Evolutionary conservation across 306 rosid genomes (phyloP), one percentile per base, ranked within the genome.

Genomic region (Prunus campanulata): DNA sequence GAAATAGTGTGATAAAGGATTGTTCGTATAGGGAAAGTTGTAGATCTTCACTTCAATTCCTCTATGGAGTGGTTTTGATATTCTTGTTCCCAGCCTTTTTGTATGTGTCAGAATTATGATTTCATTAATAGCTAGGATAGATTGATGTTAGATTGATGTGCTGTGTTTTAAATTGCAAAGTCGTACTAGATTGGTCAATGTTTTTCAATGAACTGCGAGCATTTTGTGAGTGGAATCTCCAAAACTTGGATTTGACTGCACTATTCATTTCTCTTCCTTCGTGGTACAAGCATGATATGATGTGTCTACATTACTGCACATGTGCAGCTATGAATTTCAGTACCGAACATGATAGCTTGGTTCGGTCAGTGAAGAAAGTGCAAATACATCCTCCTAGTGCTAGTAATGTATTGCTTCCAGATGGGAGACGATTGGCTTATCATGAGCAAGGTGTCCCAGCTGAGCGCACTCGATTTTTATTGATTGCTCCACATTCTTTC

Each of bases 391-490:
- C 91, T 87, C 90, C 89, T n/a, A 80, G 78, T 86, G 97, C 98
- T 72, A 82, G 77, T 73, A 96, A 87, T 12, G 68, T 90, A 75
- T 83, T 77, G 74, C 98, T 95, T 83, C 98, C 98, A 1, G 98
- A 95, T 76, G 97, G 98, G 74, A 89, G 98, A 84, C 87, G 83
- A 74, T 80, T 95, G 84, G 95, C 97, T 76, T 95, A 89, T 82
- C 86, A 66, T 11, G 93, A 89, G 68, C 91, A 84, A 79, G 98
- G 98, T 70, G 96, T 95, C 80, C 70, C 92, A 12, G 87, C 86
- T 55, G 85, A 74, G 56, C 77, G 72, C 74, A 88, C 97, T 83
- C 90, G 97, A 77, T 90, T 88, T 84, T 89, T 95, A 61, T 80
- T 95, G 56, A 82, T 95, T 65, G 90, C 92, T 79, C 96, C 97